Base-by-base conservation (phyloP, 2,329 filamentous ascomycete species). In the Harringtonia lauricola region DNA sequence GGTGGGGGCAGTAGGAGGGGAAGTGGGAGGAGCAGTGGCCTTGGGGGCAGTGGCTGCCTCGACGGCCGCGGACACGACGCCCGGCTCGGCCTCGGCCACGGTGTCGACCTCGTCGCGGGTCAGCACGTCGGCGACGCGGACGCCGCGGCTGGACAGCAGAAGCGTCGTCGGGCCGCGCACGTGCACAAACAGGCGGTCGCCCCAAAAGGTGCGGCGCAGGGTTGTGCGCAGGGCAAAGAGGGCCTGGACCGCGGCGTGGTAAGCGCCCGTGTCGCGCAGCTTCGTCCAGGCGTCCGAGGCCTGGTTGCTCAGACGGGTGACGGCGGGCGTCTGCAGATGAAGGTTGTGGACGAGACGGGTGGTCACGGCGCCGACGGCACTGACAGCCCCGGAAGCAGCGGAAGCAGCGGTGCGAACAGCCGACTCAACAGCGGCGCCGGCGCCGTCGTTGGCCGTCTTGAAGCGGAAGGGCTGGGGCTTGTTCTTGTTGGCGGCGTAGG, bases 91-190 rank as follows among this genome's bases (percentile, higher is more conserved):
- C 57, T 89, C 83, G 1, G 90, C 90, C 48, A 95, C 85, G 64
- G 96, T 92, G 52, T 94, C 89, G 44, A 96, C 76, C 52, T 98
- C 82, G 40, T 81, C 75, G 24, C 73, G 70, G 5, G 81, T 86
- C 51, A 98, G 68, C 3, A 85, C 76, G 51, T 98, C 90, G 42
- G 77, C 79, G 36, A 94, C 66, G 15, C 83, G 74, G 19, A 86
- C 77, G 14, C 81, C 88, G n/a, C 90, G 79, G 42, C 87, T 94
- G 50, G 94, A 94, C 55, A 98, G 69, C 36, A 96, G 71, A 39
- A 98, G 76, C 2, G 85, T 95, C 7, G 76, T 77, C 2, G 92
- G 92, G 0, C 92, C 92, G 45, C 81, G 76, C 59, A 98, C 95
- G 57, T 86, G 84, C 28, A 98, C 68, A 63, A 96, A 96, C 22